Conservation (phyloP, 2,329 filamentous ascomycete species). For the Ophiosphaerella herpotricha region DNA sequence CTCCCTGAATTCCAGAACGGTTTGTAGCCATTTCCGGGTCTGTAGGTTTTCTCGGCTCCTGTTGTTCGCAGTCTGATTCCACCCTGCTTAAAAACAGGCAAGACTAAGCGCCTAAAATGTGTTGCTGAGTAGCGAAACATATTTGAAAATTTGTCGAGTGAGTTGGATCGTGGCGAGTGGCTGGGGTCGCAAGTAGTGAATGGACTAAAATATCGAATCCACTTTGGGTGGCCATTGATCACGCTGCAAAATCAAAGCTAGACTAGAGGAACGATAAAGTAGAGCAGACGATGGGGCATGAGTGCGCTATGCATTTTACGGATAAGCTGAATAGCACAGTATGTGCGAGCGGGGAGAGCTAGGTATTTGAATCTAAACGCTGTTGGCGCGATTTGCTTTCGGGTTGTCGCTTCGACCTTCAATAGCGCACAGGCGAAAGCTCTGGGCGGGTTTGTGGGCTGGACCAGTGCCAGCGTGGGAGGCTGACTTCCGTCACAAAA, state of each 20-base stretch:
- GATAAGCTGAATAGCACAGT: slow-evolving; percentile 28
- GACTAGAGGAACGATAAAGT: slow-evolving; percentile 22
- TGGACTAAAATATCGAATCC: slow-evolving; percentile 20
- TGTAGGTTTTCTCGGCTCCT: slow-evolving; percentile 30
- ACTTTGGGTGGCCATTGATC: slow-evolving; percentile 31
- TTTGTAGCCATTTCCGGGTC: slow-evolving; percentile 20
- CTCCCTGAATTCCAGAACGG: slow-evolving; percentile 55
- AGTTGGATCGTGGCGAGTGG: slow-evolving; percentile 15
- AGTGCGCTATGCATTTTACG: slow-evolving; percentile 33
- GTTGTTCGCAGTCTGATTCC: slow-evolving; percentile 29
- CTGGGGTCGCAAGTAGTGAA: slow-evolving; percentile 11
- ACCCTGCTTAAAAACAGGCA: slow-evolving; percentile 35
- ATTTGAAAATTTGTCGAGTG: slow-evolving; percentile 13
- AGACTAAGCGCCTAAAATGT: slow-evolving; percentile 34
- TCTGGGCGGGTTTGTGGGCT: slow-evolving; percentile 16
- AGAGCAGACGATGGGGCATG: slow-evolving; percentile 21
- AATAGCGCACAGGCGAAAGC: slow-evolving; percentile 38
- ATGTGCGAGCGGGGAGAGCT: slow-evolving; percentile 36
- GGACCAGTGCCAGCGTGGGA: slow-evolving; percentile 32
- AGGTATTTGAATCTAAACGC: slow-evolving; percentile 41
- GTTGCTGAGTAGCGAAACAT: slow-evolving; percentile 42
- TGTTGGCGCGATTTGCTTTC: slow-evolving; percentile 36
- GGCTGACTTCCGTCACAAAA: slow-evolving; percentile 33
- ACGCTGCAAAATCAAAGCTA: slow-evolving; percentile 21
- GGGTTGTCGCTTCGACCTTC: slow-evolving; percentile 29